phyloP scores from a whole-genome alignment of 345 rosid species.

The Eucalyptus marginata region DNA sequence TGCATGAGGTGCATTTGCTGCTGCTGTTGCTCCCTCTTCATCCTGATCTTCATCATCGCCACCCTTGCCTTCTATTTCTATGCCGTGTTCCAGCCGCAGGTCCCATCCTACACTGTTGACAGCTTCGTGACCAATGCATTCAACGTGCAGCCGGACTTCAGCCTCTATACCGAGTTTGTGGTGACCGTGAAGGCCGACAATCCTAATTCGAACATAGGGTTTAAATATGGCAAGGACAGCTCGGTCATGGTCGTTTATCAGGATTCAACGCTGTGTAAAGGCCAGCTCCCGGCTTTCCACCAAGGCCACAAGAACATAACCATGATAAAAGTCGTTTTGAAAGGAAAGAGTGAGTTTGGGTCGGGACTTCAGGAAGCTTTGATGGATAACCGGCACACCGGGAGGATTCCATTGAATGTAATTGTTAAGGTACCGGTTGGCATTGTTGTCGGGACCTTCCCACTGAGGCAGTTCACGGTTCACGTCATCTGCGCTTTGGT shows the following conservation, averaged over 20 bases:
- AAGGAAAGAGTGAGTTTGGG: conserved; percentile 25
- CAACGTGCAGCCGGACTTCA: conserved; percentile 12
- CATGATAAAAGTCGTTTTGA: conserved; percentile 7
- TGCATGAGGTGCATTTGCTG: conserved; percentile 31
- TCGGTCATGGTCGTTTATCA: conserved; percentile 10
- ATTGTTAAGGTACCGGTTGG: conserved; percentile 20
- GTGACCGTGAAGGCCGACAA: conserved; percentile 30
- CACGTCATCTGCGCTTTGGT: conserved; percentile 20
- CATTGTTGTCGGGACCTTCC: conserved; percentile 4
- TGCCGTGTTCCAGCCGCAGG: conserved; percentile 9
- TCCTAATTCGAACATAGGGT: conserved; percentile 14
- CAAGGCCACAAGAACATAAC: conserved; percentile 24
- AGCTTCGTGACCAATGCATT: conserved; percentile 17
- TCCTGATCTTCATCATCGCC: conserved; percentile 12
- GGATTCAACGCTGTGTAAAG: conserved; percentile 19
- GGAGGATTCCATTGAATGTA: conserved; percentile 31
- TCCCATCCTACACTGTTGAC: conserved; percentile 23
- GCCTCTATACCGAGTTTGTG: conserved; percentile 16
- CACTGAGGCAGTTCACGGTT: conserved; percentile 17
- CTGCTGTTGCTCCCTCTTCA: conserved; percentile 27
- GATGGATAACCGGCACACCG: conserved; percentile 5
- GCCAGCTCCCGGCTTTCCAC: conserved; percentile 24
- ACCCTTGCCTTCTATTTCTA: neutral
- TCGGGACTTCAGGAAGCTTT: conserved; percentile 21
- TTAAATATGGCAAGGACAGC: conserved; percentile 29